Conservation (phyloP, 116 monocot genomes). For the Cymodocea nodosa region DNA sequence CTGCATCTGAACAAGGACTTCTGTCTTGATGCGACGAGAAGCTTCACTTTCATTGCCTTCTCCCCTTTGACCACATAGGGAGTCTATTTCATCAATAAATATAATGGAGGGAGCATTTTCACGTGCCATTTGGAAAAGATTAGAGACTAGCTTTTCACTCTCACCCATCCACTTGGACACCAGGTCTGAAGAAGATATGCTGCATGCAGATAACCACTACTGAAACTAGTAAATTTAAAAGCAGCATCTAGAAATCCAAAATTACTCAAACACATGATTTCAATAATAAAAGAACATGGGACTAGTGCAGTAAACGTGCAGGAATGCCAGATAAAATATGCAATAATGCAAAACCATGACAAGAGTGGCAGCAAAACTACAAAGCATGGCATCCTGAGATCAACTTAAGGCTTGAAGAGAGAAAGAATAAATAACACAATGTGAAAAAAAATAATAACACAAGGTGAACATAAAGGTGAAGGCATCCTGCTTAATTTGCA, state of each 20-base stretch:
- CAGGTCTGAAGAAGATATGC: slow-evolving; percentile 96
- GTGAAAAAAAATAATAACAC: too few relatives aligned
- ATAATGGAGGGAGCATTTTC: slow-evolving; percentile 99
- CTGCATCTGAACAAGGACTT: slow-evolving; percentile 99
- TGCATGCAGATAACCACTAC: slow-evolving; percentile 38
- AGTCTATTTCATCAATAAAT: slow-evolving; percentile 99
- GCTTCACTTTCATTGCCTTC: slow-evolving; percentile 99
- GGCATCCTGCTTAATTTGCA: too few relatives aligned
- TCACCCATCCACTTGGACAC: slow-evolving; percentile 99
- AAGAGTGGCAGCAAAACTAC: too few relatives aligned
- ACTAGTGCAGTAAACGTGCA: too few relatives aligned
- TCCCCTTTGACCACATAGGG: slow-evolving; percentile 87
- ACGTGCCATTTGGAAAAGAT: slow-evolving; percentile 98
- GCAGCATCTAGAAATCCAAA: slow-evolving; percentile 9
- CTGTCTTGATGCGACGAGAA: slow-evolving; percentile 96
- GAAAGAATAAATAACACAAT: too few relatives aligned
- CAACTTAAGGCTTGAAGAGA: too few relatives aligned
- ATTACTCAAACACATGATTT: not conserved
- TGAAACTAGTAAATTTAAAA: slow-evolving; percentile 12
- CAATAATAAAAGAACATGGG: too few relatives aligned
- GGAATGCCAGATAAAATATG: too few relatives aligned
- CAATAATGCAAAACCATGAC: too few relatives aligned
- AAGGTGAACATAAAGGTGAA: too few relatives aligned
- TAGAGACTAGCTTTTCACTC: slow-evolving; percentile 98
- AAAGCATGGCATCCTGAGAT: too few relatives aligned